Evolutionary conservation across 805 yeast species (phyloP), one percentile per base, ranked within the genome.

Genomic region (Ogataea glucozyma): DNA sequence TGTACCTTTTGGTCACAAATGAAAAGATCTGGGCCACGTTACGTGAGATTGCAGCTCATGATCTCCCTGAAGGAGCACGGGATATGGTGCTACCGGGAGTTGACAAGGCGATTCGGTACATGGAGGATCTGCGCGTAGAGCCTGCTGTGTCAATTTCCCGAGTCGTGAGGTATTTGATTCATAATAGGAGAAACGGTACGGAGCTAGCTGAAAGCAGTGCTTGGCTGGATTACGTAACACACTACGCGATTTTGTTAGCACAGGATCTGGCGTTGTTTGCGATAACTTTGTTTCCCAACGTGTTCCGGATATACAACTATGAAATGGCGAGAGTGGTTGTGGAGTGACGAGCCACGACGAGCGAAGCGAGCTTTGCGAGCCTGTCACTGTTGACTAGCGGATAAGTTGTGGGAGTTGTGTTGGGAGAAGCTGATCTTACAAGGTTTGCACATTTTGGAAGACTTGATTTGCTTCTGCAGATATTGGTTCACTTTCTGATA

Each of bases 211-310:
- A 23, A 20, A 22, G 10, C 26, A 4, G 4, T 37, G 33, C 4
- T 8, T 24, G 17, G 29, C 4, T 8, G 38, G n/a, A 17, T 38
- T 23, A 22, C 38, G 22, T 34, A 14, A 23, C 10, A 3, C 40
- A 47, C 18, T 42, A 38, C 36, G 33, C 31, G 11, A 32, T 21
- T 33, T 36, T 47, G 26, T 19, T 38, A 4, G 16, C 53, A 31
- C 59, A 57, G 34, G 61, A 57, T 32, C 6, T 41, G 18, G 29
- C 35, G 3, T 38, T 58, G 14, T 43, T 45, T 18, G 26, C 53
- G 9, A 29, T 49, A 6, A 52, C 60, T 12, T 14, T 57, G 14
- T 31, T 49, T 19, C 62, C 62, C 8, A 41, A 29, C 12, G 40
- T 51, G 9, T 55, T 46, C 39, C 29, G 33, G 41, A 36, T 48